These are phyloP conservation scores for Sophora flavescens DNA, from an alignment of 306 rosid species.

Conservation along the genomic window DNA sequence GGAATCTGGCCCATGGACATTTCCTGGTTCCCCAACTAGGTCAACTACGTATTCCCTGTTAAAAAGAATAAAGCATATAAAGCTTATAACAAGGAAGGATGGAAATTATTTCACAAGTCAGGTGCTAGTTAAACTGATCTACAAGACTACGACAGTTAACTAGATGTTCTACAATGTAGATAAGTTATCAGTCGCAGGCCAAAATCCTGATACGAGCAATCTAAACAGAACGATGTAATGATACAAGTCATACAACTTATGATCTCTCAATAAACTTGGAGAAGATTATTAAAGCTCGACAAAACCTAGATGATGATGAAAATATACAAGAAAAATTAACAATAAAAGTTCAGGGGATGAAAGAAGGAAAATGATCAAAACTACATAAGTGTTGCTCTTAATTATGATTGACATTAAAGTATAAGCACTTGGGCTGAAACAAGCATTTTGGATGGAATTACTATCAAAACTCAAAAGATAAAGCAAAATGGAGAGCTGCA, in stretches of 20 bases:
- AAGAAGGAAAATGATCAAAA: not conserved
- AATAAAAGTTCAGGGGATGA: not conserved
- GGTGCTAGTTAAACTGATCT: constrained; percentile 28
- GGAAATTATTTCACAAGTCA: no score
- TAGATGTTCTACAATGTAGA: constrained; percentile 5
- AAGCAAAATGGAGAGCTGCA: constrained; percentile 11
- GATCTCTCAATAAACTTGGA: constrained; percentile 38
- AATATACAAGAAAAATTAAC: constrained; percentile 7
- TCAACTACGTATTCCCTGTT: constrained; percentile 98
- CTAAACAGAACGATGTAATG: constrained; percentile 11
- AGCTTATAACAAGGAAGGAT: not conserved
- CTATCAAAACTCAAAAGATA: constrained; percentile 1
- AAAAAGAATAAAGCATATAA: constrained; percentile 18
- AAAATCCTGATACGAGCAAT: constrained; percentile 13
- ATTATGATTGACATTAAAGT: not conserved
- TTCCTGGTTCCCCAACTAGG: constrained; percentile 96
- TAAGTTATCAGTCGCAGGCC: not conserved
- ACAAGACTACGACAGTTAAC: constrained; percentile 21
- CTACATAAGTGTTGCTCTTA: constrained; percentile 49
- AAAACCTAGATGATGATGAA: constrained; percentile 9
- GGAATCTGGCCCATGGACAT: constrained; percentile 88
- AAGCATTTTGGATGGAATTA: not conserved
- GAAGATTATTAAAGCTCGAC: not conserved
- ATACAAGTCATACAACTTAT: constrained; percentile 24
- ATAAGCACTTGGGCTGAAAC: not conserved